Base-by-base conservation (phyloP, 2,329 filamentous ascomycete genomes). In the Penicillium sp. region DNA sequence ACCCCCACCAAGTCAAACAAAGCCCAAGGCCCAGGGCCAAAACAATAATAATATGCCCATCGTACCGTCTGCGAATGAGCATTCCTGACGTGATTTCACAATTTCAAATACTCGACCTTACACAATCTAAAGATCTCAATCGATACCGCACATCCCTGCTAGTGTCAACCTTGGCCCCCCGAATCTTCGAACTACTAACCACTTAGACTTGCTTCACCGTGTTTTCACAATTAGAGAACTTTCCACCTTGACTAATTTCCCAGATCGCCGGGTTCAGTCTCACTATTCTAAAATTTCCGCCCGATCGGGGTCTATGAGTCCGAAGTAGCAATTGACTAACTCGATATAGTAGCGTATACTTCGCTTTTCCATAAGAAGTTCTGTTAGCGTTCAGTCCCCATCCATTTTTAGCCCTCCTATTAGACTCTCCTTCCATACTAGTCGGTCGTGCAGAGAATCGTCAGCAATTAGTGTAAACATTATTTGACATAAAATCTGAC, bases 41-140 rank as follows among this genome's bases (percentile, higher is more conserved):
- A 45, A 45, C 19, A 30, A n/a, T 8, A 9, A 30, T 5, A 26
- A 49, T 4, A n/a, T 49, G 13, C 28, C 53, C n/a, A 56, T 35
- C 3, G 2, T 17, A 15, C 22, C 19, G 45, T 50, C 44, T 37
- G n/a, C n/a, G 30, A 13, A 24, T 22, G 30, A 3, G 19, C 19
- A 19, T 22, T 44, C 4, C 9, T 19, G 19, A 17, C 30, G 49
- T 12, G 28, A 19, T 10, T 24, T 7, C 15, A 17, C 15, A 24
- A 59, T 53, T 59, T 37, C 49, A 58, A 58, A 58, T 58, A 53
- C 56, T 51, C 28, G 24, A 49, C 26, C 5, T 22, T 4, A 17
- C 8, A 26, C 47, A 47, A 65, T 63, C 58, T 59, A 12, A 4
- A 35, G 42, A 68, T 67, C 61, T 53, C 56, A 58, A 68, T 68